A percentile compares a stretch with the other conserved stretches of the same genome.
These are phyloP conservation scores for Leccinum insolens DNA, from an alignment of 1,284 basidiomycete species.

Conservation along the genomic window DNA sequence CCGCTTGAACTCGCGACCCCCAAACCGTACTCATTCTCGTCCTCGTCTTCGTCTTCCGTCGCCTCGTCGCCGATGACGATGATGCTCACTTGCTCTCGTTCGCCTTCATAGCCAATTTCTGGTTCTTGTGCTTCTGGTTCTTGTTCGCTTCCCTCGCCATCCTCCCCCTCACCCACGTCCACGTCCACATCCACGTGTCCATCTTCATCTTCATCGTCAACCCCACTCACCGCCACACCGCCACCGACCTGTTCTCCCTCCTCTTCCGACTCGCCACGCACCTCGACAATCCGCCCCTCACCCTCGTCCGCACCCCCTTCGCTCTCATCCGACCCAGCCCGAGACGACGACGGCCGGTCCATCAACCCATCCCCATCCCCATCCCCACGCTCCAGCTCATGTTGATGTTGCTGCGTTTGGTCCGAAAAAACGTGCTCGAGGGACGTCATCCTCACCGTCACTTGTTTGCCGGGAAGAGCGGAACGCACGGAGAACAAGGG, in stretches of 20 bases:
- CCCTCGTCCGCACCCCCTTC: background rate
- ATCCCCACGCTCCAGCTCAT: constrained; percentile 8
- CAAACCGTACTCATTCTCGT: background rate
- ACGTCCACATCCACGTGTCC: background rate
- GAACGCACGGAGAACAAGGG: background rate
- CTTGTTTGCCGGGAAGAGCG: background rate
- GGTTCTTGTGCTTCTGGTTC: background rate
- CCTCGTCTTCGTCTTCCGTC: background rate
- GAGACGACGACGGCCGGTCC: background rate
- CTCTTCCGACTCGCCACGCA: background rate
- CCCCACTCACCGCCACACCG: constrained; percentile 22
- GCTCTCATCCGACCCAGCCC: background rate
- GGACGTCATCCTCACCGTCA: constrained; percentile 25
- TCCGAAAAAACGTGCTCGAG: constrained; percentile 24
- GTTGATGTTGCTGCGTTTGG: constrained; percentile 9
- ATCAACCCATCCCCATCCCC: background rate
- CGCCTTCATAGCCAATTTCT: background rate
- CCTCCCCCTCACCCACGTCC: background rate
- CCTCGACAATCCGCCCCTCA: background rate
- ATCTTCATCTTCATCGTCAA: constrained; percentile 10
- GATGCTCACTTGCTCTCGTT: background rate
- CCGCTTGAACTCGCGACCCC: background rate
- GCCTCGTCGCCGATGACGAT: background rate
- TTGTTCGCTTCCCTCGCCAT: background rate
- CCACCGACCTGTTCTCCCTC: constrained; percentile 11